Conservation (phyloP, 1,284 basidiomycete species). For the Fomitopsis pinicola region DNA sequence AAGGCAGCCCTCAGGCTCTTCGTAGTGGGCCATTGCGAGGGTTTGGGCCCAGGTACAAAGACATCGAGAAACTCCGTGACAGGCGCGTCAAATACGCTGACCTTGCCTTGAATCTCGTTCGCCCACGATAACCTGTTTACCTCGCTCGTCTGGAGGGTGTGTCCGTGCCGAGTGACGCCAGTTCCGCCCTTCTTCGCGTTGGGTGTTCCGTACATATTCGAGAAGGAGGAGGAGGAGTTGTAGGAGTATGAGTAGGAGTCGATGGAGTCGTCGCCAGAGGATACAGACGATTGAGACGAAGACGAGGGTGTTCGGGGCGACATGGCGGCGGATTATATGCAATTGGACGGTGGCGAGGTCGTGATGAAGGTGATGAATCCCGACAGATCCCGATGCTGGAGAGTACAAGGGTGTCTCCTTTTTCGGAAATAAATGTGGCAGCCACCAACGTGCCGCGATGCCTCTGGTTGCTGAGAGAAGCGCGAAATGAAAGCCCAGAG, state of each 20-base stretch:
- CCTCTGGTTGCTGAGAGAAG: too few relatives aligned
- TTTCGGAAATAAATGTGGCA: too few relatives aligned
- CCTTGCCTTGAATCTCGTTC: background rate
- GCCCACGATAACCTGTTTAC: background rate
- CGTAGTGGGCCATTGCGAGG: too few relatives aligned
- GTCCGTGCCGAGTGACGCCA: background rate
- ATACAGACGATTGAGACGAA: background rate
- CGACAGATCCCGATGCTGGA: too few relatives aligned
- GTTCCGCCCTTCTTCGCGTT: background rate
- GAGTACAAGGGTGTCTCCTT: too few relatives aligned
- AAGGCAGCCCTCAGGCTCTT: too few relatives aligned
- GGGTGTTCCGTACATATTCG: background rate
- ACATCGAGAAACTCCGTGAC: background rate
- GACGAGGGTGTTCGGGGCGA: background rate
- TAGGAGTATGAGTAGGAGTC: background rate
- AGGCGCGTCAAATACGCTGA: background rate
- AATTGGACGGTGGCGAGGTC: background rate
- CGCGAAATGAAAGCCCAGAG: too few relatives aligned
- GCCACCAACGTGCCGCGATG: too few relatives aligned
- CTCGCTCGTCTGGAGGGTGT: background rate
- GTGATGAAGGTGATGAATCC: background rate
- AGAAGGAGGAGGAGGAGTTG: background rate
- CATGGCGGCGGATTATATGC: background rate
- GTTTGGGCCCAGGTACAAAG: background rate
- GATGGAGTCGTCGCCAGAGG: background rate